Conservation (phyloP, 306 rosid genomes). For the Castanea mollissima region DNA sequence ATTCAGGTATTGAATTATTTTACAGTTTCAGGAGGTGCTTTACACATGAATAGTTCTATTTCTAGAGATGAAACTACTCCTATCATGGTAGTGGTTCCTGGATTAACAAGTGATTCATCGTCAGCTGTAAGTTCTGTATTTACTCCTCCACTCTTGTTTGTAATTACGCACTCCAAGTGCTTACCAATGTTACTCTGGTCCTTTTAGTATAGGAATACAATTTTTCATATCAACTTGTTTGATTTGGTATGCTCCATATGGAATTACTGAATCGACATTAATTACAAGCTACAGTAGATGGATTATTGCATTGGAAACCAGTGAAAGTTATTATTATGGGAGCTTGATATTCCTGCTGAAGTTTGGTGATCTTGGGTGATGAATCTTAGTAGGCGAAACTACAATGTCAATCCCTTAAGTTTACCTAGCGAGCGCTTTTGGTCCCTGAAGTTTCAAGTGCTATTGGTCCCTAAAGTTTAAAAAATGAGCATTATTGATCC, state of each 20-base stretch:
- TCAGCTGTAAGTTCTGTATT: slow-evolving; percentile 62
- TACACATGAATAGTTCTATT: slow-evolving; percentile 21
- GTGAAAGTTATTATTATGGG: background rate
- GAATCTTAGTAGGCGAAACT: background rate
- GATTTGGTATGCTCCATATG: background rate
- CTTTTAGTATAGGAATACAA: background rate
- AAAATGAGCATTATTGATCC: no score
- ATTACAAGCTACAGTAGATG: background rate
- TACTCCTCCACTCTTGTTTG: slow-evolving; percentile 1
- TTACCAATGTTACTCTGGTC: background rate
- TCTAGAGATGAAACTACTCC: slow-evolving; percentile 57
- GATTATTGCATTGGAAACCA: background rate
- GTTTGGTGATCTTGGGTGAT: background rate
- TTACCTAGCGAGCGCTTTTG: no score
- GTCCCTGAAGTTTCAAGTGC: rapidly evolving
- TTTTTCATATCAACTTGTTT: slow-evolving; percentile 3
- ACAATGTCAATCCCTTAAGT: no score
- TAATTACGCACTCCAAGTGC: background rate
- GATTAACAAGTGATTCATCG: slow-evolving; percentile 81
- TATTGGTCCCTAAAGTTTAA: no score
- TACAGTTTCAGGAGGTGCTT: slow-evolving; percentile 47
- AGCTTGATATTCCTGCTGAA: background rate
- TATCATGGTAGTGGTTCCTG: slow-evolving; percentile 72
- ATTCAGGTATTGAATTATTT: slow-evolving; percentile 17
- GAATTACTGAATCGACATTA: background rate